Base-by-base conservation (phyloP, 768 basidiomycete genomes). In the Lactarius trivialis region DNA sequence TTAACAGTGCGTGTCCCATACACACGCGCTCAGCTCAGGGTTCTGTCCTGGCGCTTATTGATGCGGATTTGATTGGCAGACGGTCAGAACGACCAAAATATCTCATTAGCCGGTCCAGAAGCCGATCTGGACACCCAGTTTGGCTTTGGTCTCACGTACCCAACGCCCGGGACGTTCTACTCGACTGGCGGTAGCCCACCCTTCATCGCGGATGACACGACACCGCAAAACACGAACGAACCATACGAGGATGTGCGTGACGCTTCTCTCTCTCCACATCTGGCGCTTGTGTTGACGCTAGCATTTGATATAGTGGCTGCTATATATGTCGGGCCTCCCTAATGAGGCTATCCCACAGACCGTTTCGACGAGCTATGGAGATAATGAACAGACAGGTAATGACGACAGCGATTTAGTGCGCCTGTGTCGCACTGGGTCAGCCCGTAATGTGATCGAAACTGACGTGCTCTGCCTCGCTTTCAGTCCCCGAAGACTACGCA, bases 341-440 rank as follows among this genome's bases (percentile, higher is more conserved):
- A 7, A 81, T n/a, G 55, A 73, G 11, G 69, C 75, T 41, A 71
- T 79, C 2, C 85, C 87, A 15, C 78, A 82, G 64, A 76, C 82
- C 6, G 87, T 91, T 43, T 86, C 86, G 0, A 89, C 85, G 0
- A 86, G 85, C 65, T 90, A 90, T 69, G 85, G 79, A 4, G 88
- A 90, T 52, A 79, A 82, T 61, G 89, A 91, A 60, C 86, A 87
- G 69, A 84, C 86, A 32, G 81, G 85, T 85, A 54, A 33, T 36
- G 19, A 24, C 4, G 2, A 36, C 26, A n/a, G 15, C 14, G 36
- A 8, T 19, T 37, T 56, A 39, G 21, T 12, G 14, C 28, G 34
- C 15, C 17, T 15, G 36, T 49, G 17, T 48, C 12, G 26, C 39
- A 11, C 37, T 17, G 9, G 14, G 43, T 37, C 5, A n/a, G 28